Evolutionary conservation across 2,329 filamentous ascomycete genomes (phyloP).

Genomic region (Calonectria pauciramosa): DNA sequence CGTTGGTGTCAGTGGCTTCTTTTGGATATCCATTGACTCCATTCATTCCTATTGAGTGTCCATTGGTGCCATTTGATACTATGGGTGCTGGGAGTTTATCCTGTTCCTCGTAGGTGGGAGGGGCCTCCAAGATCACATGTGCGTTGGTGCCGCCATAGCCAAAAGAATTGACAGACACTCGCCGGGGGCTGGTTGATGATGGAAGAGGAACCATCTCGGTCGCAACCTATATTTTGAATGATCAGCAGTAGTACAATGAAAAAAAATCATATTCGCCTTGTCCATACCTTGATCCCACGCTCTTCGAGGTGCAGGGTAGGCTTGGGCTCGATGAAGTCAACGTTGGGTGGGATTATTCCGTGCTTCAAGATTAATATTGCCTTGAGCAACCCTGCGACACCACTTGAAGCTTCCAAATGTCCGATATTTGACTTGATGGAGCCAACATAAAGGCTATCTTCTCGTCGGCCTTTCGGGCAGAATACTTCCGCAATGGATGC

Average conservation of each 20-base stretch:
- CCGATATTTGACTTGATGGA: conserved; percentile 34
- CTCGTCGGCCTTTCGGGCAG: conserved; percentile 8
- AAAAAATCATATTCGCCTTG: neutral
- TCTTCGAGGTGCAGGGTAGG: conserved; percentile 23
- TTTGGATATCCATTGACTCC: no score
- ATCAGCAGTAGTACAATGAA: neutral
- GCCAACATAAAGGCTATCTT: conserved; percentile 26
- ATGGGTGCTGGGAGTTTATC: neutral
- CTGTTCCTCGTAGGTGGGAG: neutral
- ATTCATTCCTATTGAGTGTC: no score
- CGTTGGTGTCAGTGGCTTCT: neutral
- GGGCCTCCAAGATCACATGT: conserved; percentile 34
- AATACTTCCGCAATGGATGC: conserved; percentile 31
- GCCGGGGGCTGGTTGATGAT: conserved; percentile 1
- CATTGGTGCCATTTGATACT: no score
- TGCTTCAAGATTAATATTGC: conserved; percentile 30
- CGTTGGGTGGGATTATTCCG: conserved; percentile 27
- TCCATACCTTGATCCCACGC: conserved; percentile 18
- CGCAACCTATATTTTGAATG: conserved; percentile 2
- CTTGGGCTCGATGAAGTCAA: conserved; percentile 29
- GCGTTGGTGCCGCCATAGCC: conserved; percentile 34
- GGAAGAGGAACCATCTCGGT: conserved; percentile 23
- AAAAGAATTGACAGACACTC: conserved; percentile 31
- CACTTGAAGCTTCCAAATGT: conserved; percentile 32
- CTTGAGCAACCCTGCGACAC: conserved; percentile 31